Evolutionary conservation across 2,329 filamentous ascomycete genomes (phyloP), one percentile per base, ranked within the genome.

Genomic region (Colletotrichum brevisporum): DNA sequence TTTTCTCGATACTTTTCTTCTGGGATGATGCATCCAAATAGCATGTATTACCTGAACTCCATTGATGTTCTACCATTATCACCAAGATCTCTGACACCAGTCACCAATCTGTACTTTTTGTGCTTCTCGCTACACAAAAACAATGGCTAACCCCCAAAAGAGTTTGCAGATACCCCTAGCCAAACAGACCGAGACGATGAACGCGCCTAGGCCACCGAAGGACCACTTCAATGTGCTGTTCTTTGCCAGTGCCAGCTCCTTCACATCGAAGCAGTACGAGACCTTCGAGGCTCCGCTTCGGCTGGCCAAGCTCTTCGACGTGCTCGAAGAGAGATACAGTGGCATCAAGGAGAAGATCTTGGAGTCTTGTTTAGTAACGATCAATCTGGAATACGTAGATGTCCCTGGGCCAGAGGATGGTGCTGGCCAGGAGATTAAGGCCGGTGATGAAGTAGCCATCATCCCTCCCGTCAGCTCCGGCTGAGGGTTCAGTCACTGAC

Each of bases 391-490:
- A 67, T 97, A 97, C 81, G 90, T 95, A 76, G 92, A 96, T 76
- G 74, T 94, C 12, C 83, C 86, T 12, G 83, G 84, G 5, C 71
- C 63, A 6, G 76, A 76, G 6, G 81, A 81, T 18, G 75, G 75
- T 16, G 76, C 77, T 9, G 81, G 82, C 16, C 73, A 84, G 27
- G 77, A 88, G 64, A 92, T 97, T 66, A 81, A 89, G 59, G 89
- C 89, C 71, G 92, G 91, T 31, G 94, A 97, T 76, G 94, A 97
- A 82, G 93, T 97, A 63, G 94, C 92, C 50, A 92, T 97, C 43
- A 95, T 97, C 66, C 94, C 94, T 41, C 94, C 94, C 10, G 94
- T 97, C 73, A 97, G 94, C 83, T 94, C 94, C 45, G 94, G 94
- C 5, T 96, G 80, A 86, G 21, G 26, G 16, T 6, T 16, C 31